These are phyloP conservation scores for Nicotiana tabacum DNA, from an alignment of 257 asterid species.

Conservation along the genomic window DNA sequence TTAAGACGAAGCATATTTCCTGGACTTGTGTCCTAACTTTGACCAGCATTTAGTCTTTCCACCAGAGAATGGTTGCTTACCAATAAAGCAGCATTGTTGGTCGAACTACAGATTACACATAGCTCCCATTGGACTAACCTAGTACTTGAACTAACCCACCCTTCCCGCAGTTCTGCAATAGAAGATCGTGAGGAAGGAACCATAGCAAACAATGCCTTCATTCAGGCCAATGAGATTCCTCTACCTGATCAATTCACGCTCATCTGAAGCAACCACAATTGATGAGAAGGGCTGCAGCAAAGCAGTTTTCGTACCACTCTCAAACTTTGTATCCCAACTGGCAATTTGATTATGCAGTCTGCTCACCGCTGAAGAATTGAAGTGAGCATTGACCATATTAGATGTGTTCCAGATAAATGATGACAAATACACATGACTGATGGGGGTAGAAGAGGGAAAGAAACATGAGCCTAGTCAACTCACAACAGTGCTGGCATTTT, in stretches of 20 bases:
- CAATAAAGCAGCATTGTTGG: neutral
- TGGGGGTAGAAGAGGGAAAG: neutral
- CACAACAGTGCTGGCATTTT: constrained; percentile 86
- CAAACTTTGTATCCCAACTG: constrained; percentile 94
- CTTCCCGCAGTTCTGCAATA: neutral
- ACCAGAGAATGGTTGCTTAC: constrained; percentile 4
- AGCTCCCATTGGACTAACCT: neutral
- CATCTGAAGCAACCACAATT: constrained; percentile 88
- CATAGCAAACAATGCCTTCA: neutral
- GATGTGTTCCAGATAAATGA: neutral
- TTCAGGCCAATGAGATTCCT: constrained; percentile 11
- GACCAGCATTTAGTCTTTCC: neutral
- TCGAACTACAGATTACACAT: neutral
- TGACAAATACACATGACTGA: neutral
- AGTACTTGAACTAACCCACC: constrained; percentile 2
- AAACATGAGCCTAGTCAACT: constrained; percentile 20
- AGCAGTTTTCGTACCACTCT: constrained; percentile 68
- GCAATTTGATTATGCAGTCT: constrained; percentile 84
- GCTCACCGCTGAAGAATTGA: constrained; percentile 55
- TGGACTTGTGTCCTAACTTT: neutral
- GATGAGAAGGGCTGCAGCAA: constrained; percentile 86
- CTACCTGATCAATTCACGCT: constrained; percentile 77
- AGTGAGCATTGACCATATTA: constrained; percentile 1
- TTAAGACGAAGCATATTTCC: neutral
- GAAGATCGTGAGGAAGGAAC: neutral